These are phyloP conservation scores for Debaryomyces udenii DNA, from an alignment of 1,139 yeast genomes.

Conservation along the genomic window DNA sequence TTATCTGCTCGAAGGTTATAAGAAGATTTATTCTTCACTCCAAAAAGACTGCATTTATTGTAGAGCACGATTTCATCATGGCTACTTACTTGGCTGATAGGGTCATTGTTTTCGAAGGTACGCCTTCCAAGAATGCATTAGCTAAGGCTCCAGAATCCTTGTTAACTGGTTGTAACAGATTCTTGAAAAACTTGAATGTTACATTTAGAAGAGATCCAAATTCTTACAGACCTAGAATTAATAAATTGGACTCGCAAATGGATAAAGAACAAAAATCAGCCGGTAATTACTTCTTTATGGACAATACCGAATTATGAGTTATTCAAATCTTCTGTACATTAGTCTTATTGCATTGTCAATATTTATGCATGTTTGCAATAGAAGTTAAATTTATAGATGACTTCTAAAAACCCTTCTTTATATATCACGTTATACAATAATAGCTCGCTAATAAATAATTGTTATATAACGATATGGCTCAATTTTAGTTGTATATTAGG, in stretches of 20 bases:
- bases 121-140: slow-evolving; percentile 78
- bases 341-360: slow-evolving; percentile 11
- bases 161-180: slow-evolving; percentile 94
- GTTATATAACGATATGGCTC: too few species aligned
- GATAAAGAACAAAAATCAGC: slow-evolving; percentile 91
- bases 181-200: slow-evolving; percentile 94
- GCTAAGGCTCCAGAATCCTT: slow-evolving; percentile 91
- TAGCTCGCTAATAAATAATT: background rate
- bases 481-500: too few species aligned
- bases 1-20: slow-evolving; percentile 96
- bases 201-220: slow-evolving; percentile 99
- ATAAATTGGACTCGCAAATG: slow-evolving; percentile 96
- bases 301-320: slow-evolving; percentile 45
- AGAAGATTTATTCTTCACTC: slow-evolving; percentile 95
- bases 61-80: slow-evolving; percentile 99
- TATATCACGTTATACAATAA: slow-evolving; percentile 4
- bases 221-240: slow-evolving; percentile 97
- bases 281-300: slow-evolving; percentile 96
- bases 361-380: slow-evolving; percentile 10
- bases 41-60: slow-evolving; percentile 96
- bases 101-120: slow-evolving; percentile 96
- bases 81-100: slow-evolving; percentile 98
- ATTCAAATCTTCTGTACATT: slow-evolving; percentile 9
- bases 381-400: slow-evolving; percentile 6
- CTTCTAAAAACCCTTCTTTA: slow-evolving; percentile 6